Evolutionary conservation across 2,329 filamentous ascomycete species (phyloP), one percentile per base, ranked within the genome.

Genomic region (Xylariaceae sp.): DNA sequence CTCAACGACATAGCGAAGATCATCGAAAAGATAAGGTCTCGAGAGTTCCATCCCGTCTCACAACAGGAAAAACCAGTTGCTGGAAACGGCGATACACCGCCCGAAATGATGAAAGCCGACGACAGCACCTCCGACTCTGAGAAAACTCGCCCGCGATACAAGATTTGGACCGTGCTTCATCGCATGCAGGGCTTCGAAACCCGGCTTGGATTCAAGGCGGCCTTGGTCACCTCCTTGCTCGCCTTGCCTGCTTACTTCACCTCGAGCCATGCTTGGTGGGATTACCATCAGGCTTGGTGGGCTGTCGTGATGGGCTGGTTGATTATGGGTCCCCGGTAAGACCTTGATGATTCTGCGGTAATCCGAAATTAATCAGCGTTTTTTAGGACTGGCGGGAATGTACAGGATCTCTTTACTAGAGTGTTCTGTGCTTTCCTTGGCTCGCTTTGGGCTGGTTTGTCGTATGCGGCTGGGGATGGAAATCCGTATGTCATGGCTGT

Each of bases 271-370:
- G 58, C 49, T 1, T 84, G 80, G 81, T 83, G 79, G 77, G 75
- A 81, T 63, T 56, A 70, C 7, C 75, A 80, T 49, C 77, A 81
- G 51, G 72, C 68, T 9, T 84, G 81, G 81, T 84, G 81, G 80
- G 76, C 75, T 12, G 79, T 83, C 1, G 73, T 77, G 13, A 75
- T 80, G 64, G 78, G 76, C 19, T 83, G 80, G 80, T 69, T 80
- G 34, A 79, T 81, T 66, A 78, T 76, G 69, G 75, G 78, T 53
- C 74, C 76, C 43, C 68, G 72, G 74, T 74, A 58, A 64, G 68
- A 49, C 44, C 30, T 18, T 9, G 4, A 18, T 39, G 12, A 5
- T 22, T 34, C 15, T 12, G 9, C 16, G 3, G 10, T 30, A n/a
- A 36, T 16, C 15, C 16, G 9, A 6, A 19, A 30, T 43, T 57